Evolutionary conservation across 345 rosid genomes (phyloP), one percentile per base, ranked within the genome.

Genomic region (Lenwebbia sp.): DNA sequence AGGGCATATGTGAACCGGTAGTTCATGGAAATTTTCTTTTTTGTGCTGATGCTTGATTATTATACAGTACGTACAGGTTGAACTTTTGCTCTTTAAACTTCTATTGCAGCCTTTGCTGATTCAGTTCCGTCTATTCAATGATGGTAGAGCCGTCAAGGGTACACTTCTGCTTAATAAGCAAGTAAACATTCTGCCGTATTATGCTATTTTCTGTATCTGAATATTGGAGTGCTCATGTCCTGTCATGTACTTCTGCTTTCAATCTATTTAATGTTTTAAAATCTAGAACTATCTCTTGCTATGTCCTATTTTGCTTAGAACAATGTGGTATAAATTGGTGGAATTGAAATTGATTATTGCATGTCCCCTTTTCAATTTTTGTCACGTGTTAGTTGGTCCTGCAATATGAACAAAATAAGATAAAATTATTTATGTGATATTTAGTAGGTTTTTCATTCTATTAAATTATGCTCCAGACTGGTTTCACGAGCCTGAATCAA

Each of bases 91-190:
- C 47, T 70, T 87, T 57, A 57, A 44, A 53, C 86, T 86, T 28
- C 41, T 82, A 54, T 53, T 86, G 60, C 86, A 96, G 99, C 98
- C 98, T 90, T 88, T 95, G 90, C 87, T 97, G 88, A 91, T 96
- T 84, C 98, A 95, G 86, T 92, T 89, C 86, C 96, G 98, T 75
- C 93, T 95, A 88, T 96, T 93, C 89, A 41, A 91, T 88, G 86
- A 92, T 50, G 99, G 98, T 82, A 41, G 19, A 83, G 98, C 99
- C 54, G 88, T 92, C 82, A 96, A 96, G 88, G 99, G 99, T 84
- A 95, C 96, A 83, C 76, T 95, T 28, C 94, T 96, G 23, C 86
- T 95, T n/a, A 89, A 95, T 84, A 94, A 92, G 86, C 91, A 92
- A 92, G 98, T 96, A 91, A 85, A 17, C 1, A 21, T 62, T 88